Percentiles rank a stretch among this genome's conserved stretches.
Evolutionary conservation across 257 asterid genomes (phyloP).

Genomic region (Lycium barbarum): DNA sequence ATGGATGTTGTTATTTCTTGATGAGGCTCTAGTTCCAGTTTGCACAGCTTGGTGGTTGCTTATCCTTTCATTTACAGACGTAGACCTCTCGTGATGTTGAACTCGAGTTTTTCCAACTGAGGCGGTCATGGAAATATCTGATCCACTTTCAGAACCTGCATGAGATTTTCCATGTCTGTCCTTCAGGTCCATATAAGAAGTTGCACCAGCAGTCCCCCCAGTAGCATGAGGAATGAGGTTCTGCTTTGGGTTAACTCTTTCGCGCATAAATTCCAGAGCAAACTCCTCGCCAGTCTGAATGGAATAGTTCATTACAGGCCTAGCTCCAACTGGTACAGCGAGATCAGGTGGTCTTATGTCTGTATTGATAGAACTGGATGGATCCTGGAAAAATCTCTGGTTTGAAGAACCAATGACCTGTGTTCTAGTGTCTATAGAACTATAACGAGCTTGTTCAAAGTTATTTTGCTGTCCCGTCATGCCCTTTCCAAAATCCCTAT

Average conservation of each 20-base stretch:
- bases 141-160: conserved; percentile 52
- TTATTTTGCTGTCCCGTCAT: conserved; percentile 50
- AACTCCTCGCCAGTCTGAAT: conserved; percentile 98
- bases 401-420: conserved; percentile 62
- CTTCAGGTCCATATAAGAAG: conserved; percentile 55
- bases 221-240: conserved; percentile 58
- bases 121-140: conserved; percentile 54
- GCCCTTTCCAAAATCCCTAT: conserved; percentile 54
- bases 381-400: conserved; percentile 61
- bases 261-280: conserved; percentile 92
- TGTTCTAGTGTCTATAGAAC: conserved; percentile 55
- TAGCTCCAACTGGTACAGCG: conserved; percentile 53
- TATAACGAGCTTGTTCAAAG: conserved; percentile 55
- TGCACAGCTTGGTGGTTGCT: conserved; percentile 47
- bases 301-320: conserved; percentile 83
- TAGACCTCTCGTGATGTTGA: conserved; percentile 52
- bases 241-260: conserved; percentile 79
- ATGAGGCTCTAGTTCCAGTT: conserved; percentile 46
- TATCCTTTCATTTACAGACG: conserved; percentile 52
- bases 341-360: conserved; percentile 63
- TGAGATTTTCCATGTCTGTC: conserved; percentile 57
- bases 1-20: conserved; percentile 41
- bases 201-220: conserved; percentile 51
- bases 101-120: conserved; percentile 50
- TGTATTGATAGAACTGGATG: conserved; percentile 57